Evolutionary conservation across 352 stramenopile species (phyloP), one percentile per base, ranked within the genome.

Genomic region (Elongisporangium anandrum): DNA sequence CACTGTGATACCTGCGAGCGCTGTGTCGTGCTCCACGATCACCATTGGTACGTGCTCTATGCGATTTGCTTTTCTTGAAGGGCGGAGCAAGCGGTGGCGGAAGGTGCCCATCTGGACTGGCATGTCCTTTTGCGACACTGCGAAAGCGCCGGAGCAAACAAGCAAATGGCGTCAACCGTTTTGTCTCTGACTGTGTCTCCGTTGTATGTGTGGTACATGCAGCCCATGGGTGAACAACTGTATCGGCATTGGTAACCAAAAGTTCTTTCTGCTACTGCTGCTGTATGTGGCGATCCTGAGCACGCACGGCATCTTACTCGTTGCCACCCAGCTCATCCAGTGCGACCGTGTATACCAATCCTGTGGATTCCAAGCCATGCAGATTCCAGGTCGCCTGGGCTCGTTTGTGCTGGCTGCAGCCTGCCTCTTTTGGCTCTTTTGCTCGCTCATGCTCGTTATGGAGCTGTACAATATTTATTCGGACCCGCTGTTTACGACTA

Each of bases 211-310:
- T 20, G 8, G 2, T 15, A n/a, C n/a, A 10, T 26, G 17, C 58
- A 95, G 85, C 63, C 85, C 83, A 20, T 95, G 85, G 85, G 82
- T 95, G 29, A 95, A 95, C 69, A 95, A 95, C 48, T 95, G 86
- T 64, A 70, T 95, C 20, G 86, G 86, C 10, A 85, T 92, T 48
- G 79, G 80, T 47, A 95, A 93, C 63, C 80, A 87, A 21, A 93
- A 91, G 67, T 73, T 73, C 16, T 95, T 95, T 59, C 68, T 95
- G 26, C 67, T 92, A 50, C 68, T 95, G 63, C 72, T 95, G n/a
- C 61, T 89, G 41, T 95, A 95, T 59, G 78, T 90, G 21, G 66
- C 75, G 0, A 61, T 76, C 26, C 86, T 73, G 61, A 87, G 83
- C 56, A 50, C 81, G 3, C 81, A 90, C 53, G 80, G 74, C 19